A percentile compares a stretch with the other conserved stretches of the same genome.
Conservation (phyloP, 441 rosid genomes). For the Gossypium schwendimanii region DNA sequence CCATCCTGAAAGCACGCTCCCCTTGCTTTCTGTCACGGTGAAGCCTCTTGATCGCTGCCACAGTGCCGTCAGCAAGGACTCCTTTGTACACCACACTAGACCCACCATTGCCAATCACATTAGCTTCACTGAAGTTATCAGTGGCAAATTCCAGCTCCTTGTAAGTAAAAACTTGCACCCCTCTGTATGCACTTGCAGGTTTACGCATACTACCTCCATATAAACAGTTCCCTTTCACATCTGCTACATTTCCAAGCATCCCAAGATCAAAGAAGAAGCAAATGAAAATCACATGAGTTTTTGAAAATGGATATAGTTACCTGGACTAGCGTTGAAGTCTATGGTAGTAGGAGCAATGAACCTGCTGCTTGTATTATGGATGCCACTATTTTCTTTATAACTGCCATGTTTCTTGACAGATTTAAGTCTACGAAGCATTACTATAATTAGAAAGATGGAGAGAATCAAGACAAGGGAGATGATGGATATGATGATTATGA, state of each 20-base stretch:
- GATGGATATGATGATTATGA: constrained; percentile 36
- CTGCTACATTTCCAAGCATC: constrained; percentile 25
- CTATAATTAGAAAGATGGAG: constrained; percentile 32
- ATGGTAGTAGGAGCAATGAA: constrained; percentile 35
- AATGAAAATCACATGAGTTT: not conserved
- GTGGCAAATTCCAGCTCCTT: constrained; percentile 74
- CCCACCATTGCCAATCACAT: constrained; percentile 54
- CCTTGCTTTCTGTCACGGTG: constrained; percentile 57
- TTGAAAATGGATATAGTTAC: constrained; percentile 24
- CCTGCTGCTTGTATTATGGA: constrained; percentile 21
- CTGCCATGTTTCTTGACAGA: constrained; percentile 25
- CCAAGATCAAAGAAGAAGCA: constrained; percentile 4
- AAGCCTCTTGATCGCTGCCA: constrained; percentile 69
- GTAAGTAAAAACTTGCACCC: constrained; percentile 79
- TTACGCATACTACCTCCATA: constrained; percentile 32
- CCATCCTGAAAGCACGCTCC: constrained; percentile 74
- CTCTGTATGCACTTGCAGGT: constrained; percentile 23
- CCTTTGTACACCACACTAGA: constrained; percentile 69
- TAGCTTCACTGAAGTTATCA: constrained; percentile 43
- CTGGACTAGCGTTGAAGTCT: constrained; percentile 56
- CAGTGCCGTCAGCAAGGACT: constrained; percentile 59
- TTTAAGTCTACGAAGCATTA: constrained; percentile 47
- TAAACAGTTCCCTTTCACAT: constrained; percentile 61
- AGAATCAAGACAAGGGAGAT: constrained; percentile 35
- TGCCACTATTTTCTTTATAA: constrained; percentile 26